Evolutionary conservation across 805 yeast genomes (phyloP), one percentile per base, ranked within the genome.

Genomic region (Blastobotrys muscicola): DNA sequence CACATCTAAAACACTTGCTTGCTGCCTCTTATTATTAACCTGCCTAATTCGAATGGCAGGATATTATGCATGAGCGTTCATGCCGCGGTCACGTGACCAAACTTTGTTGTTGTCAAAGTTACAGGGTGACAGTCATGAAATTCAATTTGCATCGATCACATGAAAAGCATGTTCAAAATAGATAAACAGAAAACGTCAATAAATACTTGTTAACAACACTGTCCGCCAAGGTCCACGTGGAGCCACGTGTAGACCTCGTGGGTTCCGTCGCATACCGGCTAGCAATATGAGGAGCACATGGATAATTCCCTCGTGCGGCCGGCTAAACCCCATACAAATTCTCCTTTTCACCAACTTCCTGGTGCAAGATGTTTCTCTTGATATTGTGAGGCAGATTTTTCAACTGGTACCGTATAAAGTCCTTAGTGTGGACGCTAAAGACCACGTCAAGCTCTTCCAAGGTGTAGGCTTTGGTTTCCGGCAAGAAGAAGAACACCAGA

Each of bases 381-480:
- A 55, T 26, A 31, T 53, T 50, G 34, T 39, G 44, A 7, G 58
- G 55, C 20, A 67, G 33, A 36, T 57, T 46, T 45, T 54, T 56
- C 36, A 70, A 47, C 54, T 71, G 74, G 52, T 71, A 72, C n/a
- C 55, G 47, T 42, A 83, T 80, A 55, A 78, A 82, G 43, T 70
- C 61, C 29, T 58, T 44, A 30, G 75, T 58, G 8, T 80, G 69
- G 13, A 79, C 81, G 23, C 68, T 70, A 57, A 82, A 83, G 12
- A 82, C 83, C 40, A 77, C 79, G 57, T 82, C 90, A 57, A 82
- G 69, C 60, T 82, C 86, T 62, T 83, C 92, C 54, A 82, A 71
- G 0, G 89, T 78, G 48, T 76, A 70, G 35, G 76, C 77, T 64
- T 75, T 77, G 2, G 90, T 82, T 57, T 82, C 90, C 2, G 87